Evolutionary conservation across 1,139 yeast genomes (phyloP).

Genomic region (Pichia sp.): DNA sequence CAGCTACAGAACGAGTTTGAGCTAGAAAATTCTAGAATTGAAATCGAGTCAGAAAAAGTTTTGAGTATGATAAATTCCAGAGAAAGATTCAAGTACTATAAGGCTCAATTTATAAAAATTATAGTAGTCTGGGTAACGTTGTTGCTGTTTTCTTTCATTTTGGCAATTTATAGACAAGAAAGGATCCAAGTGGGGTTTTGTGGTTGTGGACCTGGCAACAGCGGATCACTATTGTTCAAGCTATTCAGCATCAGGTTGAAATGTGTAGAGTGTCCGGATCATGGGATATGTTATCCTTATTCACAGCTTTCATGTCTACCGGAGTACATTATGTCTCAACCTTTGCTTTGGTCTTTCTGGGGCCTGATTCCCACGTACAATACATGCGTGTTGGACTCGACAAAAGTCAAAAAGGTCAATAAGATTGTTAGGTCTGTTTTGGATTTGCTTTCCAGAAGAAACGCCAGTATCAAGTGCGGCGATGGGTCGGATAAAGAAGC

Average conservation of each 20-base stretch:
- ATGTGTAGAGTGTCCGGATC: slow-evolving; percentile 77
- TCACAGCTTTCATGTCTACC: slow-evolving; percentile 64
- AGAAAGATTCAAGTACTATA: slow-evolving; percentile 10
- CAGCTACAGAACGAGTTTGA: slow-evolving; percentile 24
- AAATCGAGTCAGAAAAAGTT: slow-evolving; percentile 25
- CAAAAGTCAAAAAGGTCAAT: slow-evolving; percentile 64
- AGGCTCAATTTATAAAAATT: slow-evolving; percentile 16
- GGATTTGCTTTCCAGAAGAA: slow-evolving; percentile 62
- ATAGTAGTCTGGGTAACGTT: slow-evolving; percentile 15
- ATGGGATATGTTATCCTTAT: slow-evolving; percentile 68
- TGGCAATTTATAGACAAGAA: slow-evolving; percentile 49
- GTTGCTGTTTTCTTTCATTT: slow-evolving; percentile 23
- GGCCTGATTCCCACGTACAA: slow-evolving; percentile 59
- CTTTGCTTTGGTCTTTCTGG: slow-evolving; percentile 49
- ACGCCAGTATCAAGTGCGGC: slow-evolving; percentile 56
- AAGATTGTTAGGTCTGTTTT: slow-evolving; percentile 64
- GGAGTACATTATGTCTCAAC: slow-evolving; percentile 56
- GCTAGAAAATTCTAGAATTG: slow-evolving; percentile 24
- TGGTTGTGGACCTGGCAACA: slow-evolving; percentile 47
- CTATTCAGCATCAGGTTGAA: slow-evolving; percentile 32
- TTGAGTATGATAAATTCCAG: slow-evolving; percentile 19
- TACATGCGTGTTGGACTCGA: slow-evolving; percentile 71
- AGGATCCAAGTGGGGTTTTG: slow-evolving; percentile 61
- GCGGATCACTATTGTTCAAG: slow-evolving; percentile 1
- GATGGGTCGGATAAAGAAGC: slow-evolving; percentile 29